Evolutionary conservation across 2,329 filamentous ascomycete genomes (phyloP), one percentile per base, ranked within the genome.

Genomic region (Clonostachys rhizophaga): DNA sequence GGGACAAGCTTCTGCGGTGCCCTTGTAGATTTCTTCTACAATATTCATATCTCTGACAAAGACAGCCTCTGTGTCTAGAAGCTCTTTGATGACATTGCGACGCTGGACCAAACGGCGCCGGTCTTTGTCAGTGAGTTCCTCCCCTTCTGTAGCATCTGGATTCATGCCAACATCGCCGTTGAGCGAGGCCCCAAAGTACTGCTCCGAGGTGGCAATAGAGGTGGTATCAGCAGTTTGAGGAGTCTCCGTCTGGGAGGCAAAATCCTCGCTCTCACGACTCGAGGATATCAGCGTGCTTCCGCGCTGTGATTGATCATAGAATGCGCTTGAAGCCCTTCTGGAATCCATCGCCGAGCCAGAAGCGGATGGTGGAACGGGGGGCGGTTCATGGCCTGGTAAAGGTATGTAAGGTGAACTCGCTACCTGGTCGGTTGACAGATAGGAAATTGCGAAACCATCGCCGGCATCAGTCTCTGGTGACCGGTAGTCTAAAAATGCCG

Each of bases 11-110:
- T 87, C 84, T 1, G 90, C 89, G 1, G 94, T 97, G 40, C 89
- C 91, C 66, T 95, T 95, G 75, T 97, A 99, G 47, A 99, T 97
- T 60, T 97, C 91, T 59, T 95, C 90, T 3, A 96, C 87, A 46
- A 99, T 92, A 63, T 91, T 96, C 89, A 99, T 92, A 63, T 99
- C 94, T 53, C 90, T 83, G 48, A 95, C 84, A 66, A 95, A 97
- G 6, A 86, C 84, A 43, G 90, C 84, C 63, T 99, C 94, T 0
- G 94, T 99, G 58, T 96, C 91, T 42, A 96, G 79, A 36, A 99
- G 74, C 65, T 99, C 94, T 60, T 92, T 91, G 58, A 97, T 86
- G 43, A 95, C 83, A 62, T 95, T 83, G 47, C 86, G 83, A 17
- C 94, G 86, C 61, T 92, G 87, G 44, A 81, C 81, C 9, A 97